Evolutionary conservation across 371 early-diverging fungal species (phyloP), one percentile per base, ranked within the genome.

Genomic region (Mucor ambiguus): DNA sequence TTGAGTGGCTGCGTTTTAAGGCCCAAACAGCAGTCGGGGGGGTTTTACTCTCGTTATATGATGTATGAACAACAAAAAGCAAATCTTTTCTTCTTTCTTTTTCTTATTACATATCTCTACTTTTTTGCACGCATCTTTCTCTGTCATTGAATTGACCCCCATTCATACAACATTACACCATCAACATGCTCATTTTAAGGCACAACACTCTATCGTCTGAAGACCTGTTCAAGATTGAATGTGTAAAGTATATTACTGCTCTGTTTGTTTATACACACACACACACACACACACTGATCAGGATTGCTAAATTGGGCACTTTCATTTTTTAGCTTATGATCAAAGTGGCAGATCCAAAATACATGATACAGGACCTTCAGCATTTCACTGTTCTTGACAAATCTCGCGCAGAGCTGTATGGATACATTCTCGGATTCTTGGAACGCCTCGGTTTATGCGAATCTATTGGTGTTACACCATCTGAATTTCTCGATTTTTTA

Each of bases 401-500:
- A 68, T 74, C 87, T 24, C 75, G 84, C 7, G 84, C 86, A n/a
- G 90, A 90, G 65, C 79, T 91, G 28, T 90, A 89, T 70, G 93
- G 93, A 3, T 70, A 69, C 49, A 80, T 91, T 24, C 75, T 90
- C 63, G 89, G 90, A 60, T 84, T 89, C 73, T 88, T 91, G 61
- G 81, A 83, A 57, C 77, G 85, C 33, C 70, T 88, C 22, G 89
- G 84, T 26, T 72, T 92, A 20, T 79, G 85, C 60, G 71, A 82
- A 12, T 77, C 84, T 20, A 76, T 92, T 22, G 83, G 82, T 37
- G 81, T 90, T 54, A 74, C 81, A n/a, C 75, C 85, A 11, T 86
- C 83, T 35, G 85, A 86, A 62, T 75, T 96, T 64, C 85, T 95
- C 14, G 92, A 93, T 64, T 95, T 94, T 66, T 77, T 91, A 33